These are phyloP conservation scores for Neurospora sp. DNA, from an alignment of 495 filamentous ascomycete genomes.

Conservation along the genomic window DNA sequence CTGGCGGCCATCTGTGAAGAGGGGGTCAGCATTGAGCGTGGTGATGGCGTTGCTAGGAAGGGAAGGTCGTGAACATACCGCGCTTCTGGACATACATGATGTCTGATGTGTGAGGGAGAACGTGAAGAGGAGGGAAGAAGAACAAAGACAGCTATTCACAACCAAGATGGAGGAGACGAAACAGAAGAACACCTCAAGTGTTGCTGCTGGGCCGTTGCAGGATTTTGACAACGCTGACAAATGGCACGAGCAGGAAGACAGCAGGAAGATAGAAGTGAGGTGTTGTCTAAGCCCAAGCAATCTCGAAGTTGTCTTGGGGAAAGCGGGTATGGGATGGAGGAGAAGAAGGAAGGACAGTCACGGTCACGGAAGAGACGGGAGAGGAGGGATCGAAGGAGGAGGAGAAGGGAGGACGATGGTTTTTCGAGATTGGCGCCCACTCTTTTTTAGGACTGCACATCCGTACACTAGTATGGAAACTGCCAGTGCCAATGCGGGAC, in stretches of 20 bases:
- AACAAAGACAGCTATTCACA: background rate
- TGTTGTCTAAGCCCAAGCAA: background rate
- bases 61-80: conserved; percentile 30
- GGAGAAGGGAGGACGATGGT: background rate
- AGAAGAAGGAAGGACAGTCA: conserved; percentile 4
- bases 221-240: background rate
- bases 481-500: background rate
- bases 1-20: conserved; percentile 79
- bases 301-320: background rate
- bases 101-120: conserved; percentile 6
- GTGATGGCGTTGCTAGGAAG: background rate
- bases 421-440: background rate
- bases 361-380: background rate
- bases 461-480: background rate
- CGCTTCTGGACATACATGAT: conserved; percentile 51
- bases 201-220: background rate
- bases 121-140: background rate
- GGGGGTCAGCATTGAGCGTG: conserved; percentile 12
- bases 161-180: background rate
- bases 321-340: background rate
- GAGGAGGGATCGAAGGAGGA: background rate
- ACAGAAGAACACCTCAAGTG: background rate
- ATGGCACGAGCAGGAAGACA: background rate
- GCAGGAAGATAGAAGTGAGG: background rate
- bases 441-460: background rate